Evolutionary conservation across 148 eudicot species (phyloP), one percentile per base, ranked within the genome.

Genomic region (Pouteria glomerata): DNA sequence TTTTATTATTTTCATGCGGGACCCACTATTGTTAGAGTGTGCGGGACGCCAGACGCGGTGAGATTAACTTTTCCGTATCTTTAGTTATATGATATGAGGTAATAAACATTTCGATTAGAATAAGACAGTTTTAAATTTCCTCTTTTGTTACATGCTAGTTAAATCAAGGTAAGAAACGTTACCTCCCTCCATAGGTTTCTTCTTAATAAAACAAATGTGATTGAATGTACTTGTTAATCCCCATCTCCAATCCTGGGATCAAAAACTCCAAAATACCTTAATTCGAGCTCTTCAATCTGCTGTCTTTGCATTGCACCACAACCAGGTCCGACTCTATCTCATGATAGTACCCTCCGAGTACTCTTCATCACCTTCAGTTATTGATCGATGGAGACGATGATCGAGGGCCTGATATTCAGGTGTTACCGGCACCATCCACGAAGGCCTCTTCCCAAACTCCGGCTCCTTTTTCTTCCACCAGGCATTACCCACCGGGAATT

Each of bases 231-330:
- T 77, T 84, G 57, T 66, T 59, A 77, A 91, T n/a, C 78, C 24
- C 11, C 62, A 44, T 77, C 80, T 26, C 81, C 82, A 63, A 85
- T 63, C 41, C 58, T 66, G 68, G 76, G 74, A 75, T 80, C 82
- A 16, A 82, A 87, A 66, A 91, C 80, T 69, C 90, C 84, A 55
- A 82, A 91, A 64, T 85, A 84, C 94, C 97, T 87, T 29, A 87
- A 31, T 30, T 91, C 97, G 41, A 76, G 66, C 60, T 73, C 77
- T 19, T 74, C 82, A 66, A 82, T 75, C 57, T 89, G 82, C 73
- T 91, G 92, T 62, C 97, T 87, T 67, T 89, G n/a, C n/a, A n/a
- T n/a, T n/a, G 91, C 35, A 82, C 87, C 59, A 82, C 81, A 34
- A 91, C n/a, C 6, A 72, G 77, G 65, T 87, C 77, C 35, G 67